These are phyloP conservation scores for Lodderomyces margitis DNA, from an alignment of 1,139 yeast species.

Conservation along the genomic window DNA sequence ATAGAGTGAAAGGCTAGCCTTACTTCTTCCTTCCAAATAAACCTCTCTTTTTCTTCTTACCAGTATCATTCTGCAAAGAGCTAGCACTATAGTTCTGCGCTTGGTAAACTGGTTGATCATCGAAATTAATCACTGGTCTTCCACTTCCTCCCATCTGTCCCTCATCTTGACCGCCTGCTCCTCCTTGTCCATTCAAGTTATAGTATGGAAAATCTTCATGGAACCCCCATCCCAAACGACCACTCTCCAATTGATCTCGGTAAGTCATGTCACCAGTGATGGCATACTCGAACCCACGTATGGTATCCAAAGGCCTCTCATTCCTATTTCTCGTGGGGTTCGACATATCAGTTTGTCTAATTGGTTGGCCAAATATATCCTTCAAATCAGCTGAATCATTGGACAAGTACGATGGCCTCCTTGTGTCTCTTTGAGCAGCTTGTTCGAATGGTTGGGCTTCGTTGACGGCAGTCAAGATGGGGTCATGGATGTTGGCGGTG, in stretches of 20 bases:
- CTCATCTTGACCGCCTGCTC: conserved; percentile 3
- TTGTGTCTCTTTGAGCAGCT: conserved; percentile 44
- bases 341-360: conserved; percentile 74
- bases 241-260: conserved; percentile 78
- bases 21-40: conserved; percentile 65
- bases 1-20: conserved; percentile 1
- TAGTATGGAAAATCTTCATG: conserved; percentile 48
- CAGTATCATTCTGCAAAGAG: conserved; percentile 36
- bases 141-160: conserved; percentile 19
- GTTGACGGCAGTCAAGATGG: conserved; percentile 84
- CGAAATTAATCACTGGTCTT: conserved; percentile 39
- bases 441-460: conserved; percentile 96
- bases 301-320: conserved; percentile 95
- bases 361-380: conserved; percentile 83
- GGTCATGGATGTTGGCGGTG: conserved; percentile 71
- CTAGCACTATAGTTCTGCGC: conserved; percentile 51
- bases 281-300: conserved; percentile 86
- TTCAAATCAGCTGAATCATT: conserved; percentile 49
- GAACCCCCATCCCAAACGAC: conserved; percentile 73
- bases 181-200: conserved; percentile 20
- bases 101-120: conserved; percentile 66
- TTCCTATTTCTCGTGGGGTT: conserved; percentile 91
- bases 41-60: conserved; percentile 55
- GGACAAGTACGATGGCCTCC: conserved; percentile 40
- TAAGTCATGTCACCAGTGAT: conserved; percentile 82